Evolutionary conservation across 805 yeast genomes (phyloP).

Genomic region (Sugiyamaella valdiviana): DNA sequence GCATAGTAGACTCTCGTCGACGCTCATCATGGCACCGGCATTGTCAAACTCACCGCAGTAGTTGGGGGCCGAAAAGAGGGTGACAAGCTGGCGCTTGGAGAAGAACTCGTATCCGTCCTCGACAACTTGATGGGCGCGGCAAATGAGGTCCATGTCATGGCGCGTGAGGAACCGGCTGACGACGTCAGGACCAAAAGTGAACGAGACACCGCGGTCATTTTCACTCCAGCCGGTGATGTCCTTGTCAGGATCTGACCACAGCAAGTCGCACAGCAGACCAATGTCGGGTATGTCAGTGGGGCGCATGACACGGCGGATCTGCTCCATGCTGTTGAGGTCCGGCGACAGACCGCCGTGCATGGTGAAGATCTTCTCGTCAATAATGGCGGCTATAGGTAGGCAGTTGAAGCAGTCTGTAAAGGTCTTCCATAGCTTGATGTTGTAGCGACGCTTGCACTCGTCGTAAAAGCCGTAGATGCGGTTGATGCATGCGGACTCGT

Average conservation of each 20-base stretch:
- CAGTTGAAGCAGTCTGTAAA: conserved; percentile 98
- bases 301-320: conserved; percentile 97
- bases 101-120: conserved; percentile 99
- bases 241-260: conserved; percentile 99
- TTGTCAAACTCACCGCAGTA: conserved; percentile 98
- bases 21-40: conserved; percentile 99
- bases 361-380: conserved; percentile 95
- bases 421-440: conserved; percentile 97
- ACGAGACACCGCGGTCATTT: conserved; percentile 97
- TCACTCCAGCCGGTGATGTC: conserved; percentile 99
- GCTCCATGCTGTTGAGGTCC: conserved; percentile 96
- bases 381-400: conserved; percentile 96
- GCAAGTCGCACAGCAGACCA: conserved; percentile 88
- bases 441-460: conserved; percentile 97
- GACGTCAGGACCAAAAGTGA: conserved; percentile 99
- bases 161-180: conserved; percentile 93
- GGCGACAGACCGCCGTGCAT: conserved; percentile 99
- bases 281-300: conserved; percentile 99
- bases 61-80: conserved; percentile 94
- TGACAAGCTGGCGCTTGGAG: conserved; percentile 90
- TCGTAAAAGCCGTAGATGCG: conserved; percentile 98
- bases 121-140: conserved; percentile 98
- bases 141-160: conserved; percentile 95
- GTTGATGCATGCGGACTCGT: conserved; percentile 96
- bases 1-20: conserved; percentile 91